These are phyloP conservation scores for Ensete ventricosum DNA, from an alignment of 176 grass and related monocot species.

Conservation along the genomic window DNA sequence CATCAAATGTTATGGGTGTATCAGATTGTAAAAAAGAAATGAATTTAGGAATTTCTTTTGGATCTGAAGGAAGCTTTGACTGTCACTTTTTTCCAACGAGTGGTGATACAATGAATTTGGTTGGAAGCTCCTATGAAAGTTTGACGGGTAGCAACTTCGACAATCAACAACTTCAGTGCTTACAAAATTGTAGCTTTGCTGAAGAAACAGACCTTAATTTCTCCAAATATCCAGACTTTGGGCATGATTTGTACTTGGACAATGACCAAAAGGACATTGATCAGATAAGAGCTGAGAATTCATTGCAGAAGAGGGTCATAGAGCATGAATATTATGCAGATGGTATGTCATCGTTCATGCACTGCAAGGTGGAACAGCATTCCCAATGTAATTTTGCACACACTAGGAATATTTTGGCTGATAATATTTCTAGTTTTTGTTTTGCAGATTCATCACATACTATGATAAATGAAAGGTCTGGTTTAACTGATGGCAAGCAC, in stretches of 20 bases:
- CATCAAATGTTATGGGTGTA: neutral
- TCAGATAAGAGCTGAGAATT: slow-evolving; percentile 26
- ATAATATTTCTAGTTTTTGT: slow-evolving; percentile 2
- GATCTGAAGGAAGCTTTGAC: slow-evolving; percentile 13
- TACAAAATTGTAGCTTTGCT: slow-evolving; percentile 25
- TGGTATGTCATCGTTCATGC: slow-evolving; percentile 16
- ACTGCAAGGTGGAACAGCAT: slow-evolving; percentile 7
- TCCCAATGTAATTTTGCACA: neutral
- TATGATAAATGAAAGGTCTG: slow-evolving; percentile 31
- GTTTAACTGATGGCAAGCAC: slow-evolving; percentile 34
- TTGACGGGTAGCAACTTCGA: slow-evolving; percentile 21
- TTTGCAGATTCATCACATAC: slow-evolving; percentile 33
- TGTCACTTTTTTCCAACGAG: slow-evolving; percentile 16
- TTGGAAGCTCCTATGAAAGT: slow-evolving; percentile 13
- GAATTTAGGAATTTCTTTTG: neutral
- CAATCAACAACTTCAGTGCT: slow-evolving; percentile 21
- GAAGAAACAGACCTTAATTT: slow-evolving; percentile 21
- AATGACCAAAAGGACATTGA: slow-evolving; percentile 27
- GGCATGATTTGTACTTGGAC: slow-evolving; percentile 27
- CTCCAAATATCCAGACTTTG: slow-evolving; percentile 9
- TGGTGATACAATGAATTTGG: slow-evolving; percentile 18
- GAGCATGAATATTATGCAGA: slow-evolving; percentile 26
- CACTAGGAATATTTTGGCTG: neutral
- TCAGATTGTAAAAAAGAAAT: slow-evolving; percentile 30
- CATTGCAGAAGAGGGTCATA: slow-evolving; percentile 8